Conservation (phyloP, 2,329 filamentous ascomycete genomes). For the Triangularia setosa region DNA sequence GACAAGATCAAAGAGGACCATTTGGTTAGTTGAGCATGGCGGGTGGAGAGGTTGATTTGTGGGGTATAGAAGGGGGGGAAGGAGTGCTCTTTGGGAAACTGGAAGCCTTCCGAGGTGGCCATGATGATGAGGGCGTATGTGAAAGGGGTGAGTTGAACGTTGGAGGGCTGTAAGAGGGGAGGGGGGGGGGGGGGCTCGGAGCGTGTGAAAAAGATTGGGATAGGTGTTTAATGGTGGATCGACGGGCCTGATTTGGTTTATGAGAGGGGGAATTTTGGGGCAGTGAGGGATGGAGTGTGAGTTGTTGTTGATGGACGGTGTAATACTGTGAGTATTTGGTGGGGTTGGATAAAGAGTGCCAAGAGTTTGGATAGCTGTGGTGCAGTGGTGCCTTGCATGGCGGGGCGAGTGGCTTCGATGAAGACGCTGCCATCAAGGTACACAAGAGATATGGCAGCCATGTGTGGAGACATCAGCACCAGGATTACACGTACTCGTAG, state of each 20-base stretch:
- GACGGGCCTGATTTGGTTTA: too few relatives aligned
- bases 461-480: too few relatives aligned
- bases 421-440: background rate
- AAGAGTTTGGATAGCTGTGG: background rate
- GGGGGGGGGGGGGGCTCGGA: background rate
- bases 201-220: too few relatives aligned
- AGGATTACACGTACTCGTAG: too few relatives aligned
- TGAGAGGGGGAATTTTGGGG: too few relatives aligned
- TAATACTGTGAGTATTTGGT: background rate
- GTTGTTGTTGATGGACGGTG: too few relatives aligned
- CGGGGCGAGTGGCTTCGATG: background rate
- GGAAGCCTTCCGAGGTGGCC: conserved; percentile 36
- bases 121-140: background rate
- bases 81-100: conserved; percentile 62
- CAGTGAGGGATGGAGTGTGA: too few relatives aligned
- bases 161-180: background rate
- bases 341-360: background rate
- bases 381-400: background rate
- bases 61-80: conserved; percentile 85
- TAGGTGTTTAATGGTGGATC: too few relatives aligned
- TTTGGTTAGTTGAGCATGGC: conserved; percentile 71
- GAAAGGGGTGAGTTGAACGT: background rate
- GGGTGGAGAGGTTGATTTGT: conserved; percentile 70
- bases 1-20: conserved; percentile 83
- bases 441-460: too few relatives aligned